phyloP scores from a whole-genome alignment of 805 yeast species.

The Candida corydali region DNA sequence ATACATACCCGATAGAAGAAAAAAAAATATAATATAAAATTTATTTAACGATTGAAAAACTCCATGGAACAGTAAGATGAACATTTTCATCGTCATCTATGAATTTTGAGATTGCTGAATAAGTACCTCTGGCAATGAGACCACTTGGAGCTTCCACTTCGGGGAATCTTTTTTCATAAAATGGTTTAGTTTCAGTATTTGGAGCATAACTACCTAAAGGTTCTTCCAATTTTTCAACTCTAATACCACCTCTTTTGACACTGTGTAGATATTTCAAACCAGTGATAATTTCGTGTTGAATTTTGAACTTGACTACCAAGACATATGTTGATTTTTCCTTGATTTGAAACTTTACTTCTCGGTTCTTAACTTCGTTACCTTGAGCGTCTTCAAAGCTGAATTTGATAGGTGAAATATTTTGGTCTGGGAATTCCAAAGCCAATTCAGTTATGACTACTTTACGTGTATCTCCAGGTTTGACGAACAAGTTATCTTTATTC shows the following conservation, averaged over 20 bases:
- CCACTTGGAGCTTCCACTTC: slow-evolving; percentile 90
- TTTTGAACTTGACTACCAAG: slow-evolving; percentile 69
- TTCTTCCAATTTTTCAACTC: slow-evolving; percentile 81
- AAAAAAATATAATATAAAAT: neutral
- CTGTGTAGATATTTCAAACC: slow-evolving; percentile 84
- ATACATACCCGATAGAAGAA: slow-evolving; percentile 8
- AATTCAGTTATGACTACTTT: slow-evolving; percentile 77
- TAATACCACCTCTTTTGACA: slow-evolving; percentile 81
- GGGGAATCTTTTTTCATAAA: slow-evolving; percentile 52
- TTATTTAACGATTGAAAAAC: slow-evolving; percentile 70
- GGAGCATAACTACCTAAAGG: slow-evolving; percentile 92
- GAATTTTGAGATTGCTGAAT: slow-evolving; percentile 76
- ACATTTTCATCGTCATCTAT: slow-evolving; percentile 79
- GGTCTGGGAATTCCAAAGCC: slow-evolving; percentile 64
- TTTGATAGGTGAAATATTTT: slow-evolving; percentile 51
- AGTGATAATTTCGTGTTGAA: slow-evolving; percentile 87
- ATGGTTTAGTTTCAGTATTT: slow-evolving; percentile 75
- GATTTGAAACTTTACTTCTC: slow-evolving; percentile 66
- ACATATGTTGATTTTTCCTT: slow-evolving; percentile 76
- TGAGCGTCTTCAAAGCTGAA: slow-evolving; percentile 61
- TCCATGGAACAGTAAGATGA: slow-evolving; percentile 80
- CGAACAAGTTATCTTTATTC: slow-evolving; percentile 52
- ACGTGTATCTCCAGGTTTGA: slow-evolving; percentile 67
- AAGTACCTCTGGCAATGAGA: slow-evolving; percentile 79
- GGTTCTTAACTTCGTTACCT: slow-evolving; percentile 51